Conservation (phyloP, 495 filamentous ascomycete species). For the Neurospora sublineolata region DNA sequence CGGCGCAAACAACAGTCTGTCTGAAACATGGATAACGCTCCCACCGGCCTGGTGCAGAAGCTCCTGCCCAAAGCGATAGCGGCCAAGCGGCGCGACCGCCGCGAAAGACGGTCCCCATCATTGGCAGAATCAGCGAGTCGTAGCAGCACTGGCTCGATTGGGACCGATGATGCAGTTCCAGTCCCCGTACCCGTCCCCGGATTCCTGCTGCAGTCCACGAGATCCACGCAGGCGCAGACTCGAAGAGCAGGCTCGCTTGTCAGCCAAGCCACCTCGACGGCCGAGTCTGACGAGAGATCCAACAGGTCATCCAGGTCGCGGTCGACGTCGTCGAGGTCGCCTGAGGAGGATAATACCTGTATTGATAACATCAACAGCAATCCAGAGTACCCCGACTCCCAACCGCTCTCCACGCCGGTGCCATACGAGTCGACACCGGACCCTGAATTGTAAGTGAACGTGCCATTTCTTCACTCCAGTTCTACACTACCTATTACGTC, state of each 20-base stretch:
- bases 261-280: not conserved
- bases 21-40: constrained; percentile 16
- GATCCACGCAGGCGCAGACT: not conserved
- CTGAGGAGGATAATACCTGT: not conserved
- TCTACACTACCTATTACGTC: not conserved
- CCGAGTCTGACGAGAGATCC: not conserved
- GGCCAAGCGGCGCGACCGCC: constrained; percentile 25
- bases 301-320: not conserved
- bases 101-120: constrained; percentile 25
- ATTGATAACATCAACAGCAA: not conserved
- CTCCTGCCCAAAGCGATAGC: constrained; percentile 35
- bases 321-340: not conserved
- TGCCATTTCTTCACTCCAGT: not conserved
- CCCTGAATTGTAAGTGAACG: constrained; percentile 11
- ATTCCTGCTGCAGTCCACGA: not conserved
- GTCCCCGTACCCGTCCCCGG: not conserved
- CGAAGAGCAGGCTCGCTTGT: not conserved
- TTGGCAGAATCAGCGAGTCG: constrained; percentile 11
- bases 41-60: constrained; percentile 36
- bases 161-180: not conserved
- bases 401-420: not conserved
- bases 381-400: not conserved
- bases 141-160: constrained; percentile 1
- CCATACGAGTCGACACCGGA: constrained; percentile 8
- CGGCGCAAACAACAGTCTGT: not conserved